Conservation (phyloP, 768 basidiomycete genomes). For the Tylopilus sp. region DNA sequence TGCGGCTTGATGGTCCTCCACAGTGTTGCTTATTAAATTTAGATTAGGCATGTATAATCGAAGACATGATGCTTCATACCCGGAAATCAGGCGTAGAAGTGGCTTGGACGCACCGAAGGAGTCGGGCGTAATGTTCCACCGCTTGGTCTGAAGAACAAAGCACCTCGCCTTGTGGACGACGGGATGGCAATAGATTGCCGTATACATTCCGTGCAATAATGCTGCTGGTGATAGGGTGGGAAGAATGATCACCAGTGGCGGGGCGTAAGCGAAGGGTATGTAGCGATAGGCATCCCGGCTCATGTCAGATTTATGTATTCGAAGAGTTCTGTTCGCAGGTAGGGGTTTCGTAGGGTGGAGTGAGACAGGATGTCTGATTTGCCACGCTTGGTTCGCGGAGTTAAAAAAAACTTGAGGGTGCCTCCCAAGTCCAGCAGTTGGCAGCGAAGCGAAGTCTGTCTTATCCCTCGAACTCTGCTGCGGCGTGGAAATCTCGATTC, state of each 20-base stretch:
- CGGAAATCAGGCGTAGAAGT: slow-evolving; percentile 18
- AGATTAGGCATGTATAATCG: slow-evolving; percentile 13
- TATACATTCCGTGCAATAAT: background rate
- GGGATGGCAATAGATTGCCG: slow-evolving; percentile 2
- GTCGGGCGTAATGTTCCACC: slow-evolving; percentile 6
- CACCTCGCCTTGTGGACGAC: background rate
- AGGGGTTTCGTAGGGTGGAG: background rate
- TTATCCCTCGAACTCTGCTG: background rate
- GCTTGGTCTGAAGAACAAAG: slow-evolving; percentile 2
- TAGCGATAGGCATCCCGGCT: background rate
- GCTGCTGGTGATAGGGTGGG: slow-evolving; percentile 16
- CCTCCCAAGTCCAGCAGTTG: background rate
- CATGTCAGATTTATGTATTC: slow-evolving; percentile 20
- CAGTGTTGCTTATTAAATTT: slow-evolving; percentile 23
- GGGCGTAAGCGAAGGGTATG: background rate
- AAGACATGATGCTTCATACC: slow-evolving; percentile 20
- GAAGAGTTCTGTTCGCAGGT: background rate
- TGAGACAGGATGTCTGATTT: background rate
- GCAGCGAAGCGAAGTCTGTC: background rate
- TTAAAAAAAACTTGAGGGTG: slow-evolving; percentile 15
- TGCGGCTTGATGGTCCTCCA: slow-evolving; percentile 1
- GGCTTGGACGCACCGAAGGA: background rate
- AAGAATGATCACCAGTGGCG: slow-evolving; percentile 2
- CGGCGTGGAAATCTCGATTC: slow-evolving; percentile 11
- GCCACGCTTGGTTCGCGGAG: slow-evolving; percentile 34